phyloP scores from a whole-genome alignment of 352 stramenopile species.

The Pythium sp. region DNA sequence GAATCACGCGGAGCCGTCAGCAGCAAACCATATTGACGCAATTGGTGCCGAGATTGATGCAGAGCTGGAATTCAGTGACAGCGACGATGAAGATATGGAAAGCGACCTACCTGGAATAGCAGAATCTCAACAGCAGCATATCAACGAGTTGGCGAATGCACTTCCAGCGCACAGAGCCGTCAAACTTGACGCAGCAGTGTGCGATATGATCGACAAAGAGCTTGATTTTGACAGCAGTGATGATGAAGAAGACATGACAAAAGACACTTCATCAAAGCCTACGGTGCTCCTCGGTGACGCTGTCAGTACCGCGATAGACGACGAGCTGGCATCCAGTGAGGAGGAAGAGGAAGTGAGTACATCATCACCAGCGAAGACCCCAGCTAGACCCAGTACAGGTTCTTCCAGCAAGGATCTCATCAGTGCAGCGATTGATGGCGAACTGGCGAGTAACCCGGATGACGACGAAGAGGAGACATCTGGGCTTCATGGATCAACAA shows the following conservation, averaged over 20 bases:
- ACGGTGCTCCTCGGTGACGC: background rate
- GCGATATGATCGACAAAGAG: background rate
- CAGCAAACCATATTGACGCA: conserved; percentile 11
- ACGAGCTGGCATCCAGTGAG: background rate
- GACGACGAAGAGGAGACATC: conserved; percentile 6
- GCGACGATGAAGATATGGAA: conserved; percentile 12
- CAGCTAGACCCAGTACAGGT: background rate
- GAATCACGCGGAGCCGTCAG: background rate
- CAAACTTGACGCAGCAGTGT: background rate
- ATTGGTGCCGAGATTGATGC: conserved; percentile 25
- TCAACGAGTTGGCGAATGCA: background rate
- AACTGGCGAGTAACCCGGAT: background rate
- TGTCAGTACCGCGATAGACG: background rate
- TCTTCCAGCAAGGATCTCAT: background rate
- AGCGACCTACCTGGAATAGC: background rate
- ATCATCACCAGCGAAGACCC: background rate
- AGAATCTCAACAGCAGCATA: background rate
- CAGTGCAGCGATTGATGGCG: background rate
- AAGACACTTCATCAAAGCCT: background rate
- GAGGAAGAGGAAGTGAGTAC: background rate
- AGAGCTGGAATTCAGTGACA: conserved; percentile 24
- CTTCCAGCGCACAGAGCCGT: background rate
- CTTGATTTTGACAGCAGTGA: background rate
- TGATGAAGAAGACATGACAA: background rate
- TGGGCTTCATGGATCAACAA: conserved; percentile 9